Conservation (phyloP, 2,329 filamentous ascomycete species). For the Fusarium verticillioides region DNA sequence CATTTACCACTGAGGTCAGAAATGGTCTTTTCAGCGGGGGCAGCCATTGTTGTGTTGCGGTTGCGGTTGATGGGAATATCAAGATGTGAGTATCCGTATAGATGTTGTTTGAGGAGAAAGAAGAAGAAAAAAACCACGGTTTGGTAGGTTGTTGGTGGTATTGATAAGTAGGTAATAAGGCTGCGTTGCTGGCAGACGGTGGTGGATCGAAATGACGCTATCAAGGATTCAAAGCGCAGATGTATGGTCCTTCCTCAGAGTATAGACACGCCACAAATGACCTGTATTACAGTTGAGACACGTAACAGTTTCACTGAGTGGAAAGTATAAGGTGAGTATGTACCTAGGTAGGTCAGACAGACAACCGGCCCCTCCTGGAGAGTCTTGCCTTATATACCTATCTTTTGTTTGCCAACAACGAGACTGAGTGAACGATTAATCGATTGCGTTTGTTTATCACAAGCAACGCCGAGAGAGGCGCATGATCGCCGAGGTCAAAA, state of each 20-base stretch:
- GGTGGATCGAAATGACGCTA: constrained; percentile 40
- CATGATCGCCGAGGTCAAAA: constrained; percentile 30
- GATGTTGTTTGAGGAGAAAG: background rate
- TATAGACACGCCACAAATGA: background rate
- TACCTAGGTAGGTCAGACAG: background rate
- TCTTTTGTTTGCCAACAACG: background rate
- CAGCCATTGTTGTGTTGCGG: constrained; percentile 69
- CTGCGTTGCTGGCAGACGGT: constrained; percentile 16
- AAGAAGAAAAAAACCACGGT: background rate
- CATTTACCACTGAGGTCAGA: constrained; percentile 76
- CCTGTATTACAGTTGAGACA: background rate
- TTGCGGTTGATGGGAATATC: background rate
- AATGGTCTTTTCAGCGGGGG: constrained; percentile 73
- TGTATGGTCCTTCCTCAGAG: constrained; percentile 8
- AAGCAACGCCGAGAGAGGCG: constrained; percentile 30
- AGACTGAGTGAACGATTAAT: background rate
- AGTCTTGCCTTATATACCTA: background rate
- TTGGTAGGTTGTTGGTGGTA: background rate
- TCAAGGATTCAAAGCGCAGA: constrained; percentile 7
- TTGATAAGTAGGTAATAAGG: constrained; percentile 3
- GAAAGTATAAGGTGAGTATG: background rate
- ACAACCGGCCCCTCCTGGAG: background rate
- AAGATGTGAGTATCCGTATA: background rate
- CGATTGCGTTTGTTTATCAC: constrained; percentile 15
- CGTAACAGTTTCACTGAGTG: background rate